These are phyloP conservation scores for Nitzschia sp. DNA, from an alignment of 108 stramenopile genomes.

Conservation along the genomic window DNA sequence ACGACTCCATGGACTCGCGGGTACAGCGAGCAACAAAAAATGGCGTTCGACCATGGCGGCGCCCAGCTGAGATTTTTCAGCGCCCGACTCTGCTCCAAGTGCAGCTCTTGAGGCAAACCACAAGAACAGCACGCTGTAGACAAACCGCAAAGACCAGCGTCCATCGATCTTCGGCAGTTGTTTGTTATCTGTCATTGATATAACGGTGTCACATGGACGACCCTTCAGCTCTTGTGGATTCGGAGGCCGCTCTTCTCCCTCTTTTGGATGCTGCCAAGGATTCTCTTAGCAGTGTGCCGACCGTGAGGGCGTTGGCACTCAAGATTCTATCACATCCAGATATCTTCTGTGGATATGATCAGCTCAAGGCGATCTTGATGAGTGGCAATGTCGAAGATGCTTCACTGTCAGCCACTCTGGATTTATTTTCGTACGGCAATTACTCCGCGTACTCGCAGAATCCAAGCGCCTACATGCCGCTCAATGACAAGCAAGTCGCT, in stretches of 20 bases:
- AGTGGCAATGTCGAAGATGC: conserved; percentile 9
- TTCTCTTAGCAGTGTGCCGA: conserved; percentile 13
- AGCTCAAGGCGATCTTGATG: conserved; percentile 33
- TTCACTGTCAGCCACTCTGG: conserved; percentile 36
- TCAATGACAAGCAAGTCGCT: conserved; percentile 40
- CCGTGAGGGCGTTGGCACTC: conserved; percentile 42
- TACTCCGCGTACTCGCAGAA: conserved; percentile 22
- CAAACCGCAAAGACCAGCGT: no score
- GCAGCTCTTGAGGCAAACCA: no score
- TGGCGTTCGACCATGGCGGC: no score
- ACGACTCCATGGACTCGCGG: no score
- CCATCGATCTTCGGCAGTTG: no score
- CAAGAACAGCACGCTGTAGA: no score
- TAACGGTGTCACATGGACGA: conserved; percentile 15
- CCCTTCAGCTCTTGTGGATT: conserved; percentile 16
- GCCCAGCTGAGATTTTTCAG: no score
- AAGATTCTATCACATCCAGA: conserved; percentile 45
- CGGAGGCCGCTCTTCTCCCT: conserved; percentile 20
- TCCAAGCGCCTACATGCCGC: conserved; percentile 24
- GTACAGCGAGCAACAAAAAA: no score
- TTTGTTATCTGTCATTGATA: no score
- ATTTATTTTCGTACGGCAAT: conserved; percentile 60
- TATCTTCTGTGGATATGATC: conserved; percentile 53
- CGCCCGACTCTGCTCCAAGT: no score
- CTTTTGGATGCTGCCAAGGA: conserved; percentile 32